Evolutionary conservation across 1,139 yeast genomes (phyloP), one percentile per base, ranked within the genome.

Genomic region (Wickerhamomyces sp.): DNA sequence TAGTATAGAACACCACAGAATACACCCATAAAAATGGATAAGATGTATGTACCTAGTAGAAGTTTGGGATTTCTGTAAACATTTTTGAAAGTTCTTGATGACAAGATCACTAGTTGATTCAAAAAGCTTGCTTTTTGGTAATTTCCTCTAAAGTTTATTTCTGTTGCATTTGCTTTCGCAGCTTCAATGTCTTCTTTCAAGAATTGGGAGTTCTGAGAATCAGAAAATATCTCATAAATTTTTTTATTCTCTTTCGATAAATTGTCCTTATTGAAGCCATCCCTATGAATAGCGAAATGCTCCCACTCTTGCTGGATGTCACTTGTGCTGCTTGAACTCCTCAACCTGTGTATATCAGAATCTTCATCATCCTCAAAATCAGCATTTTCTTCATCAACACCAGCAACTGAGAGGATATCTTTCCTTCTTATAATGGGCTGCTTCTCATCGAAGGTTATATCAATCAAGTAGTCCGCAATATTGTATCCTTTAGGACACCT

Each of bases 381-480:
- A 31, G 49, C 50, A 41, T 52, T 54, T 41, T 58, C 60, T 32
- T 57, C 60, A 42, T 56, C 60, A 26, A 49, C 35, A 27, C 59
- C 59, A 2, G 54, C 45, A 10, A 62, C 50, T 18, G 23, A 18
- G 23, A 18, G 23, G 23, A 18, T 5, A 18, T 18, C 23, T 18
- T 18, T 18, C 5, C 23, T 18, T 14, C 54, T 51, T 14, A 54
- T 48, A 8, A 50, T 46, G 7, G 42, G 40, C n/a, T 46, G 54
- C 36, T 51, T 57, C 41, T 60, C 64, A 13, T 66, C 66, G 63
- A 90, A 88, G 0, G 97, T 90, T 35, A 93, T 77, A 63, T 93
- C 99, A 53, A 93, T 86, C 62, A 93, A 72, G 59, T 83, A 93
- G 62, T 93, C 99, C 3, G 98, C 99, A 57, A 93, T 79, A 59